phyloP scores from a whole-genome alignment of 495 filamentous ascomycete species.

The Filosporella fistucella region DNA sequence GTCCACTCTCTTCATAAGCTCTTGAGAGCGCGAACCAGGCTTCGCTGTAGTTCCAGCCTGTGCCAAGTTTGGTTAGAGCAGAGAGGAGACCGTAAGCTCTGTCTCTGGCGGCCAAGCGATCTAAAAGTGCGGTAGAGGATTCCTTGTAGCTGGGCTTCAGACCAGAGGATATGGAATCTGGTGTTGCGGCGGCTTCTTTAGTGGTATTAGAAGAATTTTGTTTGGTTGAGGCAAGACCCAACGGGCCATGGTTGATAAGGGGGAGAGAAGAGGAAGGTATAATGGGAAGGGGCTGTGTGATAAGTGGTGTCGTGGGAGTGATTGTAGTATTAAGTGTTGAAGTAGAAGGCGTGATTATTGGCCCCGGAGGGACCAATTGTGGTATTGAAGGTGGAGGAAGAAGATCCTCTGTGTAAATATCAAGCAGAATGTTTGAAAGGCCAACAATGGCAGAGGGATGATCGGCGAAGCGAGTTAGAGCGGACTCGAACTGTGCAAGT shows the following conservation, averaged over 20 bases:
- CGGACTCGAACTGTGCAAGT: constrained; percentile 70
- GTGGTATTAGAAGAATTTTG: not conserved
- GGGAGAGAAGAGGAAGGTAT: constrained; percentile 5
- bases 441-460: constrained; percentile 78
- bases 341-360: constrained; percentile 9
- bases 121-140: constrained; percentile 49
- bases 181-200: not conserved
- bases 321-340: constrained; percentile 4
- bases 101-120: constrained; percentile 79
- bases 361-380: constrained; percentile 11
- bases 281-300: not conserved
- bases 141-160: constrained; percentile 11
- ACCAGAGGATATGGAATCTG: not conserved
- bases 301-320: not conserved
- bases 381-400: constrained; percentile 37
- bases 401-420: constrained; percentile 69
- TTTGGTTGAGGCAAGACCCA: constrained; percentile 16
- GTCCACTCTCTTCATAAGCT: constrained; percentile 78
- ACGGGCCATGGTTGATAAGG: constrained; percentile 8
- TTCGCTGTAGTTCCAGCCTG: constrained; percentile 88
- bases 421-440: constrained; percentile 77
- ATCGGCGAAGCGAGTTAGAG: constrained; percentile 66
- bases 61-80: constrained; percentile 76
- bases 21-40: constrained; percentile 88
- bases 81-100: constrained; percentile 79